These are phyloP conservation scores for Microcos paniculata DNA, from an alignment of 345 rosid species.

Conservation along the genomic window DNA sequence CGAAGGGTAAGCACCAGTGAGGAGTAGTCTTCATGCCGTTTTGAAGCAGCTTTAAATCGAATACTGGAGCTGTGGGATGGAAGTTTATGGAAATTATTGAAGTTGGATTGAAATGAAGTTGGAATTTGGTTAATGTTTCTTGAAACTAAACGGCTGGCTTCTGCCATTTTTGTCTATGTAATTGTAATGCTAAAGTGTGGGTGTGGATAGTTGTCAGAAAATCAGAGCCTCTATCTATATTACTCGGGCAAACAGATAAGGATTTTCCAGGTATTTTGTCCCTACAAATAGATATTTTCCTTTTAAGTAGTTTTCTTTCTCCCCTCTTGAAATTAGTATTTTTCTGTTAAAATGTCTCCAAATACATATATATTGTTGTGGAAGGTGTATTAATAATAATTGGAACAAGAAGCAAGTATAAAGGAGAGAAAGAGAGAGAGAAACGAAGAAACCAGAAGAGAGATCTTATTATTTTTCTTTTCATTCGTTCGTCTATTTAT, in stretches of 20 bases:
- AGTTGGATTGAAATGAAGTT: background rate
- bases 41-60: conserved; percentile 17
- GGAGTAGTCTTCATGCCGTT: conserved; percentile 13
- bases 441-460: no score
- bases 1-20: conserved; percentile 16
- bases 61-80: background rate
- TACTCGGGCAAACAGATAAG: conserved; percentile 3
- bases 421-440: no score
- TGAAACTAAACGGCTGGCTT: conserved; percentile 12
- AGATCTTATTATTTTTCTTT: no score
- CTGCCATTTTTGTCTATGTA: conserved; percentile 16
- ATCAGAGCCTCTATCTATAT: background rate
- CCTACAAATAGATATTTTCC: background rate
- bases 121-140: conserved; percentile 16
- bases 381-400: no score
- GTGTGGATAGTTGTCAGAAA: background rate
- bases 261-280: background rate
- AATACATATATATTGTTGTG: no score
- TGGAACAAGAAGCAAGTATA: no score
- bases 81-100: background rate
- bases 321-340: no score
- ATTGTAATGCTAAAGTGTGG: background rate
- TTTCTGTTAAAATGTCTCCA: no score
- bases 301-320: no score
- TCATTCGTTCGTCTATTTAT: no score